Evolutionary conservation across 2,329 filamentous ascomycete genomes (phyloP).

Genomic region (Peltaster fructicola): DNA sequence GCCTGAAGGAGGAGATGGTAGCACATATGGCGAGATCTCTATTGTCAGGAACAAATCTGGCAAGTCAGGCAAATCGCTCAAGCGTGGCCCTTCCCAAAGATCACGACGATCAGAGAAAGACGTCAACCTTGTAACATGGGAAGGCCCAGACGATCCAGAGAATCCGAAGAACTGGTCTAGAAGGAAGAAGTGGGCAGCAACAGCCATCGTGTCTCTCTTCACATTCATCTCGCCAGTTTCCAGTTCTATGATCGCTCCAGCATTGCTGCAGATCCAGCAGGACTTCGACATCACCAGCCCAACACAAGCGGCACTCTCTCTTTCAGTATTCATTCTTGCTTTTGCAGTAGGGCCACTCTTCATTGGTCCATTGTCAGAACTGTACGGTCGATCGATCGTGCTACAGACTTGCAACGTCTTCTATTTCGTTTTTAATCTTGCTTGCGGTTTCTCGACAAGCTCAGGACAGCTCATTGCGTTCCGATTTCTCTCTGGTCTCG

Average conservation of each 20-base stretch:
- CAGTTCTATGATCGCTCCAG: constrained; percentile 23
- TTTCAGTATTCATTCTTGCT: constrained; percentile 22
- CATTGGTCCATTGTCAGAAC: constrained; percentile 20
- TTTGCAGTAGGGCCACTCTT: constrained; percentile 21
- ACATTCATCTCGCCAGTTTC: constrained; percentile 23
- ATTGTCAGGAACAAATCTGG: constrained; percentile 14
- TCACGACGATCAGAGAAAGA: constrained; percentile 17
- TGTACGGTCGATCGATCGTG: constrained; percentile 20
- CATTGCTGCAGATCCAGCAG: constrained; percentile 11
- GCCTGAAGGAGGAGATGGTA: constrained; percentile 9
- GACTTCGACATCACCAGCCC: constrained; percentile 13
- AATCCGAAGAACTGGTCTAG: constrained; percentile 32
- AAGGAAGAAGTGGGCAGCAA: constrained; percentile 27
- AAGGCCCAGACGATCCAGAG: constrained; percentile 25
- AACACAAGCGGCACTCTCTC: constrained; percentile 12
- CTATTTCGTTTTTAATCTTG: constrained; percentile 22
- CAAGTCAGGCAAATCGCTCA: constrained; percentile 12
- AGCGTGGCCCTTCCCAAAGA: constrained; percentile 12
- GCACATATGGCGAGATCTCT: constrained; percentile 16
- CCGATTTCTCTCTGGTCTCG: constrained; percentile 22
- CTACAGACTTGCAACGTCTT: constrained; percentile 20
- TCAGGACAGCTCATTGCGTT: constrained; percentile 19
- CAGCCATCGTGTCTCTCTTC: constrained; percentile 24
- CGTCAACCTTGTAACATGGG: constrained; percentile 26
- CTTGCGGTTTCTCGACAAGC: constrained; percentile 19